Percentiles rank a stretch among this genome's conserved stretches.
Evolutionary conservation across 1,284 basidiomycete genomes (phyloP).

Genomic region (Malassezia nana): DNA sequence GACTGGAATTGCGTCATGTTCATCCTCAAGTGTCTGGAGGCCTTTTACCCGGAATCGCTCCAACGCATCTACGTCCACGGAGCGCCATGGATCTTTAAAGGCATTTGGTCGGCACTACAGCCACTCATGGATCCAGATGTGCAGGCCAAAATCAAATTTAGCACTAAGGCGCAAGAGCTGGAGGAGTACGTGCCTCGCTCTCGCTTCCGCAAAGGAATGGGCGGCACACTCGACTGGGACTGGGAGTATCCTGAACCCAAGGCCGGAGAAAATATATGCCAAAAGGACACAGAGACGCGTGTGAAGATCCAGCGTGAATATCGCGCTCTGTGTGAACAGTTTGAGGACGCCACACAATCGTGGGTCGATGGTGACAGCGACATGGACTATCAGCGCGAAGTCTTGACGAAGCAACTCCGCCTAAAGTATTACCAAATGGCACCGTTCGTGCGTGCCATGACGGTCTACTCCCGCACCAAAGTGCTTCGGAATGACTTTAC

Average conservation of each 20-base stretch:
- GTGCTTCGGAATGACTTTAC: constrained; percentile 37
- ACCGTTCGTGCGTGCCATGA: constrained; percentile 37
- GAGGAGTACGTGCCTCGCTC: constrained; percentile 32
- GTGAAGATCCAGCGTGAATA: constrained; percentile 35
- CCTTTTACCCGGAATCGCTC: constrained; percentile 47
- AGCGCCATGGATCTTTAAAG: constrained; percentile 48
- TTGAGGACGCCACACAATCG: constrained; percentile 31
- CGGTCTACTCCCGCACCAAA: constrained; percentile 42
- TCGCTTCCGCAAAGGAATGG: constrained; percentile 46
- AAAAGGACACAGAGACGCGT: constrained; percentile 40
- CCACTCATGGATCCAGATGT: constrained; percentile 47
- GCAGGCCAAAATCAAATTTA: constrained; percentile 47
- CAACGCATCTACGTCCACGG: constrained; percentile 47
- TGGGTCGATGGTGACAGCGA: constrained; percentile 37
- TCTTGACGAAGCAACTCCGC: constrained; percentile 41
- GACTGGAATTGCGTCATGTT: constrained; percentile 47
- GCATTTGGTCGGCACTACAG: constrained; percentile 46
- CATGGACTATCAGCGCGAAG: constrained; percentile 32
- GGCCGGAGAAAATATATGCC: constrained; percentile 37
- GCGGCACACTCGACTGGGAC: constrained; percentile 47
- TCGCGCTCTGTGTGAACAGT: constrained; percentile 33
- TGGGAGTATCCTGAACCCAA: constrained; percentile 47
- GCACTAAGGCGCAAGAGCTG: constrained; percentile 39
- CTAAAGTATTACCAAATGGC: constrained; percentile 43
- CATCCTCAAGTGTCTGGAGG: constrained; percentile 47